Base-by-base conservation (phyloP, 2,329 filamentous ascomycete species). In the Xylariaceae sp. region DNA sequence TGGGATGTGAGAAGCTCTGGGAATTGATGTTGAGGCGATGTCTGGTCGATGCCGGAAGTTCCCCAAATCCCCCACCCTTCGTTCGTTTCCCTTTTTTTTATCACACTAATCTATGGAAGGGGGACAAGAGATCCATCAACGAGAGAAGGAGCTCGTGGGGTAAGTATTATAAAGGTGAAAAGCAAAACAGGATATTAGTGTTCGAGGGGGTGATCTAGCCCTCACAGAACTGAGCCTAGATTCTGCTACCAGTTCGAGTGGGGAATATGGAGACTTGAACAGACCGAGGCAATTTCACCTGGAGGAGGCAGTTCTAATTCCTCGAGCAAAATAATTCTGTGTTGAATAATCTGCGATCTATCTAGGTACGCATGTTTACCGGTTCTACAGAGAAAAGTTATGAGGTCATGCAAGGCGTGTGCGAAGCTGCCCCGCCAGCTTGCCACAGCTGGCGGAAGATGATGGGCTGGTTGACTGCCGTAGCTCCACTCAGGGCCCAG, bases 31-130 rank as follows among this genome's bases (percentile, higher is more conserved):
- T 8, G 32, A 8, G 32, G 5, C 32, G 8, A 0, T 34, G 54
- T 63, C 64, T 62, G 57, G 57, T 57, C 58, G 59, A 62, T 56
- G 32, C 29, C 47, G 35, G 50, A 42, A 29, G 49, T 46, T 1
- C 19, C 19, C 19, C 19, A 19, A 19, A 19, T 19, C 19, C 19
- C 19, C 19, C 19, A 19, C 19, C 19, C 19, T 41, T 40, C 32
- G 43, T 44, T 50, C 42, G 47, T 59, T 65, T 54, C 60, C 56
- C 55, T 35, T 59, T 39, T 40, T 58, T 35, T 49, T 54, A 60
- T 59, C 61, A 65, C 61, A 53, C 60, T 62, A 66, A 56, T 37
- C 49, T 46, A 46, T 34, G 34, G n/a, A 40, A 56, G 44, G 49
- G 44, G 41, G 41, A 26, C 52, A 50, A 45, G 27, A 39, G 26